These are phyloP conservation scores for Colletotrichum tropicicola DNA, from an alignment of 2,329 filamentous ascomycete genomes.

Conservation along the genomic window DNA sequence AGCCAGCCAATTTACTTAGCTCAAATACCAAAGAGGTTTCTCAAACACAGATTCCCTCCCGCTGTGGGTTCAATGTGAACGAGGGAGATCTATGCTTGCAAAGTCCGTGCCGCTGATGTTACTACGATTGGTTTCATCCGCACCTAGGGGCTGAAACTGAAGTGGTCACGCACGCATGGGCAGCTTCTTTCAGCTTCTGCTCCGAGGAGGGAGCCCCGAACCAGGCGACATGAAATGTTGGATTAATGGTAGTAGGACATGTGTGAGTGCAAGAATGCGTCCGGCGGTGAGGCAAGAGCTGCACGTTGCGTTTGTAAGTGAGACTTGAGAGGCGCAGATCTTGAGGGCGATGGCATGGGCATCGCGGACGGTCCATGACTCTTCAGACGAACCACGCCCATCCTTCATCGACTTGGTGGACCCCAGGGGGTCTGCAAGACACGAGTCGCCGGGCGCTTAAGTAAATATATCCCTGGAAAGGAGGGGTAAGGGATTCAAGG, in stretches of 20 bases:
- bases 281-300: background rate
- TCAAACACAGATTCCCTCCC: background rate
- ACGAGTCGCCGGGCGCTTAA: background rate
- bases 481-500: background rate
- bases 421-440: background rate
- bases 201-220: background rate
- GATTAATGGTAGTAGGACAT: background rate
- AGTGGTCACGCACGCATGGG: background rate
- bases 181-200: slow-evolving; percentile 9
- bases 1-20: slow-evolving; percentile 28
- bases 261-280: background rate
- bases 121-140: slow-evolving; percentile 14
- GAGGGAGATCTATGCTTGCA: background rate
- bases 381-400: slow-evolving; percentile 4
- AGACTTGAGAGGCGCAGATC: background rate
- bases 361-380: background rate
- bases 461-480: background rate
- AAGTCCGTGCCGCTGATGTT: background rate
- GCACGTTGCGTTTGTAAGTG: background rate
- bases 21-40: slow-evolving; percentile 16
- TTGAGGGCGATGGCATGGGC: background rate
- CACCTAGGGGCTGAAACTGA: slow-evolving; percentile 19
- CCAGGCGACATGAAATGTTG: background rate
- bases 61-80: background rate
- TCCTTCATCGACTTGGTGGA: background rate